phyloP scores from a whole-genome alignment of 2,329 filamentous ascomycete species.

The Purpureocillium takamizusanense region DNA sequence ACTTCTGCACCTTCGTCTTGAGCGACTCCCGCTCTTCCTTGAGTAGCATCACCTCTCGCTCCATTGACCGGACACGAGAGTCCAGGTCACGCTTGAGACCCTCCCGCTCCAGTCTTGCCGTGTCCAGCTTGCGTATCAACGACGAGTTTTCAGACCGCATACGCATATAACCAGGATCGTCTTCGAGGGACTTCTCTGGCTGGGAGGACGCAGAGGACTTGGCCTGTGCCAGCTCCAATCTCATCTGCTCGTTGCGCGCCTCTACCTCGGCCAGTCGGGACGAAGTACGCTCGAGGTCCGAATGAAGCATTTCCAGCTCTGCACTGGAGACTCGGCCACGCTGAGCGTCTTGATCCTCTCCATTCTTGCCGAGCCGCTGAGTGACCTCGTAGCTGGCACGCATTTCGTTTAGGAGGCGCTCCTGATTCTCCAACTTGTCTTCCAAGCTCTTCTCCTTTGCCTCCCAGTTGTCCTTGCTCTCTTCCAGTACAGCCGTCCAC shows the following conservation, averaged over 20 bases:
- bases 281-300: constrained; percentile 85
- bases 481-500: constrained; percentile 81
- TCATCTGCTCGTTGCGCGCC: constrained; percentile 86
- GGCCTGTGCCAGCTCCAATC: constrained; percentile 81
- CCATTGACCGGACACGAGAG: constrained; percentile 63
- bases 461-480: constrained; percentile 95
- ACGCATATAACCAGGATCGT: constrained; percentile 82
- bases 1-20: constrained; percentile 74
- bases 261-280: constrained; percentile 82
- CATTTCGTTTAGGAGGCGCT: constrained; percentile 83
- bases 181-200: constrained; percentile 59
- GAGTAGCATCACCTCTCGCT: constrained; percentile 66
- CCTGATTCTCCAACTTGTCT: constrained; percentile 91
- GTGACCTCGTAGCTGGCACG: constrained; percentile 97
- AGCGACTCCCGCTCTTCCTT: constrained; percentile 74
- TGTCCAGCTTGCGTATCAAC: constrained; percentile 79
- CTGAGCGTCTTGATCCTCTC: constrained; percentile 48
- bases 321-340: constrained; percentile 68
- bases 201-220: constrained; percentile 59
- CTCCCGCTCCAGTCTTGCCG: constrained; percentile 74
- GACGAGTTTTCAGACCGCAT: constrained; percentile 90
- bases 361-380: constrained; percentile 71
- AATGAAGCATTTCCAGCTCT: constrained; percentile 86
- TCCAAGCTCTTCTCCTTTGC: constrained; percentile 85
- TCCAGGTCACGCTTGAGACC: constrained; percentile 69